Base-by-base conservation (phyloP, 2,329 filamentous ascomycete genomes). In the Fusarium coffeatum region DNA sequence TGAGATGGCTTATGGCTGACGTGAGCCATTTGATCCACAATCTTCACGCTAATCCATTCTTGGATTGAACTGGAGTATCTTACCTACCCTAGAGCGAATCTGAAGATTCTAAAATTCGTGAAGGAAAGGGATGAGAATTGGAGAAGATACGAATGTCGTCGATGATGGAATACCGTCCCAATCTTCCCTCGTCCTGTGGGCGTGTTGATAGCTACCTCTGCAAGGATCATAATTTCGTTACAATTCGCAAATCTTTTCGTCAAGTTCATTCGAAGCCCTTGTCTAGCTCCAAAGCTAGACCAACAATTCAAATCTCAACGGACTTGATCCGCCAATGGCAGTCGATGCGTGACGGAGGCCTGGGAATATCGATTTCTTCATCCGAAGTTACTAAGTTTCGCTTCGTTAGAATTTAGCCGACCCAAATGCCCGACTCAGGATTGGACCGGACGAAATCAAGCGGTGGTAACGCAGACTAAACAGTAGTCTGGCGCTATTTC, bases 11-110 rank as follows among this genome's bases (percentile, higher is more conserved):
- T 53, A 57, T 75, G 71, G 71, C 73, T 75, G 69, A 75, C 64
- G 59, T 75, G 68, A 75, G 73, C 73, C 73, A 75, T 56, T 23
- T 12, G 37, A 22, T 28, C 68, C 65, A 64, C 64, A 54, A 27
- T 41, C n/a, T 23, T 34, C 34, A 43, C 43, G 25, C 34, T 56
- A 65, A 53, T 48, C 60, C 51, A 46, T 54, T 60, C 28, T 10
- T 46, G 58, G 32, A 46, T 15, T 20, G 20, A 20, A 32, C 18
- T n/a, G 2, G 13, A 18, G 5, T 16, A 10, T 11, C 8, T 2
- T 4, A 18, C 8, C 18, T 66, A 66, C 63, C 64, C 59, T 68
- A 15, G 25, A 63, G 42, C 5, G 4, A 3, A 16, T 16, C 5
- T 1, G 13, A 2, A 12, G 6, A 4, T 15, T 15, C 8, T 3